phyloP scores from a whole-genome alignment of 2,329 filamentous ascomycete genomes.

The Colletotrichum liaoningense region DNA sequence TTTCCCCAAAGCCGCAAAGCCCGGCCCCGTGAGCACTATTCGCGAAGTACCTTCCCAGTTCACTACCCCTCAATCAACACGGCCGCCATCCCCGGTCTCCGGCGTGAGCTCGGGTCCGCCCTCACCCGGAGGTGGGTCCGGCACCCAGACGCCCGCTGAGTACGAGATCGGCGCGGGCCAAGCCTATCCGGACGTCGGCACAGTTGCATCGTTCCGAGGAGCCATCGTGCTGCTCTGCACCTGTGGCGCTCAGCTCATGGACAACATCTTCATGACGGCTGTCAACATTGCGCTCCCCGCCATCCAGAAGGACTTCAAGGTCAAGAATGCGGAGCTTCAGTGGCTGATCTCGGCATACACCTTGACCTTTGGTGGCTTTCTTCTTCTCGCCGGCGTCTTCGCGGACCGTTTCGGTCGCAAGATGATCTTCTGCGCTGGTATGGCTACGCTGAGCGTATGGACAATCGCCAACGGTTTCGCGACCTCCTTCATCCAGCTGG shows the following conservation, averaged over 20 bases:
- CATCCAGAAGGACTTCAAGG: constrained; percentile 21
- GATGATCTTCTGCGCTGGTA: constrained; percentile 27
- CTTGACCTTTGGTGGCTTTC: constrained; percentile 24
- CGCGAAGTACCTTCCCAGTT: constrained; percentile 22
- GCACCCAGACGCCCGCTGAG: background rate
- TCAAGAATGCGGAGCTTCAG: constrained; percentile 20
- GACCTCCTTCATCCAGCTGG: constrained; percentile 24
- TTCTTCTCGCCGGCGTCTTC: constrained; percentile 23
- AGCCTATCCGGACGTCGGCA: constrained; percentile 27
- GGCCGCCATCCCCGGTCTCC: constrained; percentile 21
- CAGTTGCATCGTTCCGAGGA: constrained; percentile 20
- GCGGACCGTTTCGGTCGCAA: constrained; percentile 32
- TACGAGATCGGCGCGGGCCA: constrained; percentile 17
- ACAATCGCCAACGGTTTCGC: constrained; percentile 23
- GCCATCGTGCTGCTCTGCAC: constrained; percentile 22
- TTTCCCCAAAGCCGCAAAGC: constrained; percentile 20
- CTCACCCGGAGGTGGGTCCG: background rate
- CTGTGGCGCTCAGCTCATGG: constrained; percentile 19
- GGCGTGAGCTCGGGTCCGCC: constrained; percentile 6
- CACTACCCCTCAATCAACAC: constrained; percentile 27
- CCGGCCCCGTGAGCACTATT: constrained; percentile 28
- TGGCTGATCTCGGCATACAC: constrained; percentile 33
- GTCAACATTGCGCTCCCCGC: constrained; percentile 27
- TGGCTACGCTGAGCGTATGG: constrained; percentile 27
- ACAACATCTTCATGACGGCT: constrained; percentile 27